These are phyloP conservation scores for Conticribra guillardii DNA, from an alignment of 108 stramenopile species.

Conservation along the genomic window DNA sequence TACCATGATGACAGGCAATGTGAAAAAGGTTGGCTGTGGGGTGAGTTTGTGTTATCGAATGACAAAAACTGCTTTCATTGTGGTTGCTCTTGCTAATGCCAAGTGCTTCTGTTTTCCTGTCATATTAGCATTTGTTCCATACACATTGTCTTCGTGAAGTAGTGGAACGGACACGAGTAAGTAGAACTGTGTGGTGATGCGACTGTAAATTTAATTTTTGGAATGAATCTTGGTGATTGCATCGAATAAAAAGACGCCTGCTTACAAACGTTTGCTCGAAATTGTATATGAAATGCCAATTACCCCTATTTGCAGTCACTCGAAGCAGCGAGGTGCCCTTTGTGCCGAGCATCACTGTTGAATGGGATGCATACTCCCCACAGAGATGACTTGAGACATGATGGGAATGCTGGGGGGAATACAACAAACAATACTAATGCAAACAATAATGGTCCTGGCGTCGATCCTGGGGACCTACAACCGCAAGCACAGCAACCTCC, in stretches of 20 bases:
- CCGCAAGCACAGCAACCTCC: conserved; percentile 7
- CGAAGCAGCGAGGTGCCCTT: conserved; percentile 68
- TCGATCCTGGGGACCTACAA: background rate
- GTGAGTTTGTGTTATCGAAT: too few species aligned
- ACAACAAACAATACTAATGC: background rate
- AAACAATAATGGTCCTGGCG: background rate
- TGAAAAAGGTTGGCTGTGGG: conserved; percentile 80
- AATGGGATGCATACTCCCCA: conserved; percentile 37
- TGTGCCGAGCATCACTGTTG: conserved; percentile 70
- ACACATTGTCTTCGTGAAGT: conserved; percentile 81
- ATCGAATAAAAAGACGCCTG: too few species aligned
- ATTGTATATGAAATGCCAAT: background rate
- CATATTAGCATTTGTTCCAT: conserved; percentile 80
- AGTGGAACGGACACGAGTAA: conserved; percentile 63
- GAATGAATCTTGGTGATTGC: too few species aligned
- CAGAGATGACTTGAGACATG: background rate
- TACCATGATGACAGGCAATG: conserved; percentile 62
- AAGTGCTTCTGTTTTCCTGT: too few species aligned
- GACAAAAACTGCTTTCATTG: too few species aligned
- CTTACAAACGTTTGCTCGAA: too few species aligned
- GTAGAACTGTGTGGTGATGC: background rate
- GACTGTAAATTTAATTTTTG: too few species aligned
- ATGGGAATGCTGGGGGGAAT: background rate
- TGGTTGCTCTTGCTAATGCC: too few species aligned
- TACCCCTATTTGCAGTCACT: conserved; percentile 27